Conservation (phyloP, 805 yeast genomes). For the Wickerhamomyces bovis region DNA sequence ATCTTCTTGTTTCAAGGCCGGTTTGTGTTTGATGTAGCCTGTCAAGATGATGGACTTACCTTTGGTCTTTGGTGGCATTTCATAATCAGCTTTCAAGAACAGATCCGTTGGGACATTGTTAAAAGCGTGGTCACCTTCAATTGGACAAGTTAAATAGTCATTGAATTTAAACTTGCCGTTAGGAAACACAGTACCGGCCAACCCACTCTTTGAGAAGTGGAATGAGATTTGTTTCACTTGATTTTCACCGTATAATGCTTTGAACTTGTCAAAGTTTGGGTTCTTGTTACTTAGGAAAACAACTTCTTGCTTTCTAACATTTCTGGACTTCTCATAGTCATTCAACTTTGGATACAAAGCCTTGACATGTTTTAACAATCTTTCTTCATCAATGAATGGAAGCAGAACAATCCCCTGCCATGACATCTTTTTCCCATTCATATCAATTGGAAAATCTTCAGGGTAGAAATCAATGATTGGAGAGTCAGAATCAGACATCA, state of each 20-base stretch:
- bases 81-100: conserved; percentile 43
- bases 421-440: conserved; percentile 91
- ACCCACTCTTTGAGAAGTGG: conserved; percentile 44
- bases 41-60: conserved; percentile 82
- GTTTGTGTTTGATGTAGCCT: conserved; percentile 63
- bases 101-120: conserved; percentile 36
- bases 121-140: conserved; percentile 26
- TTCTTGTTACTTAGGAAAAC: conserved; percentile 62
- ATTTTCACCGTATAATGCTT: conserved; percentile 27
- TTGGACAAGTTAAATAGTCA: conserved; percentile 29
- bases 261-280: conserved; percentile 33
- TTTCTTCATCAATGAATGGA: conserved; percentile 84
- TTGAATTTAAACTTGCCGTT: conserved; percentile 28
- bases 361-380: conserved; percentile 62
- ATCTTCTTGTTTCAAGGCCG: conserved; percentile 64
- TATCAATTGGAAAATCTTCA: conserved; percentile 78
- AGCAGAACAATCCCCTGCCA: conserved; percentile 93
- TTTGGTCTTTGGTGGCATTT: conserved; percentile 47
- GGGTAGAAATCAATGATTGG: conserved; percentile 87
- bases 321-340: conserved; percentile 62
- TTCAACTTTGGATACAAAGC: conserved; percentile 57
- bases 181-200: conserved; percentile 50
- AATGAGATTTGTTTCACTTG: conserved; percentile 30
- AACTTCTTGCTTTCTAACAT: conserved; percentile 65
- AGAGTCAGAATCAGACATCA: conserved; percentile 75